Conservation (phyloP, 306 rosid genomes). For the Pyrus communis region DNA sequence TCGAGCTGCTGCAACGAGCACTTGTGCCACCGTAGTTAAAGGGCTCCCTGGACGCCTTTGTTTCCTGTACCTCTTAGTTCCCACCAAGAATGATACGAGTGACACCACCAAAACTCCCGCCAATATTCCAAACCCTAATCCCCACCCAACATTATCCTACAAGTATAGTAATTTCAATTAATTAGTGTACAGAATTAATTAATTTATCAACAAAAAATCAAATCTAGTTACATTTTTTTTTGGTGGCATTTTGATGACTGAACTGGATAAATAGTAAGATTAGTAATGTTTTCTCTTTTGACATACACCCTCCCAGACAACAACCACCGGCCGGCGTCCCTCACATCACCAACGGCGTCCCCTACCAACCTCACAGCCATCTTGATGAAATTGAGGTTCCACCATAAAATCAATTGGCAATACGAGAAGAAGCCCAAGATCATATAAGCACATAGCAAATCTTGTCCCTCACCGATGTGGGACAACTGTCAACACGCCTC, state of each 20-base stretch:
- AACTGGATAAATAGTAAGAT: too few species aligned
- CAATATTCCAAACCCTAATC: conserved; percentile 43
- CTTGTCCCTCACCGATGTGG: too few species aligned
- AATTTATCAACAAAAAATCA: background rate
- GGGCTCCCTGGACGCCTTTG: conserved; percentile 52
- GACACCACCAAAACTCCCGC: conserved; percentile 49
- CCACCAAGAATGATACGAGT: conserved; percentile 36
- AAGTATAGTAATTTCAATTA: background rate
- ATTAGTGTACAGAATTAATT: background rate
- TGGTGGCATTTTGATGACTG: background rate
- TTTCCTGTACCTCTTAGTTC: conserved; percentile 40
- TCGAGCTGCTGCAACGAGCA: conserved; percentile 21
- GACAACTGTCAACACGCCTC: too few species aligned
- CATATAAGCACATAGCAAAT: too few species aligned
- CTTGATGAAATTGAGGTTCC: too few species aligned
- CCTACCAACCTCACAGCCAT: too few species aligned
- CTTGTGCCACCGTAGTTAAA: conserved; percentile 16
- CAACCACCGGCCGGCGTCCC: too few species aligned
- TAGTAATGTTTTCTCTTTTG: too few species aligned
- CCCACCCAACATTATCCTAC: conserved; percentile 12
- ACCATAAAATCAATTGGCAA: too few species aligned
- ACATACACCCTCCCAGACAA: too few species aligned
- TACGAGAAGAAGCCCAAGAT: too few species aligned
- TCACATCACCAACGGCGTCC: too few species aligned
- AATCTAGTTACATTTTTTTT: background rate